Percentiles rank a stretch among this genome's conserved stretches.
phyloP scores from a whole-genome alignment of 1,284 basidiomycete genomes.

The Ustilago xerochloae region DNA sequence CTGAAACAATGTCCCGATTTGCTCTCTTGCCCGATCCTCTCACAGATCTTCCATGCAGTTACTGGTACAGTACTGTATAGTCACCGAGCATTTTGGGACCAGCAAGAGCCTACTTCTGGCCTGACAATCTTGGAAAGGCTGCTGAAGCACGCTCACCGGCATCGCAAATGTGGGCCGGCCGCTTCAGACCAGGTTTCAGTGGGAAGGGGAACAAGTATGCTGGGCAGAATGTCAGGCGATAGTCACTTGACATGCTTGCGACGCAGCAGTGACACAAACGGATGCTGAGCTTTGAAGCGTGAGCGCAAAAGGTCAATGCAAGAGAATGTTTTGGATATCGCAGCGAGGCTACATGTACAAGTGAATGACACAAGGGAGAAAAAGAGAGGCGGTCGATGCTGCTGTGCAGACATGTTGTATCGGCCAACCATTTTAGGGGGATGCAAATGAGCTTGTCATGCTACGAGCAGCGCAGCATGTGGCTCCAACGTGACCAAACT shows the following conservation, averaged over 20 bases:
- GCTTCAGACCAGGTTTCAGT: too few relatives aligned
- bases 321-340: constrained; percentile 26
- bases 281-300: background rate
- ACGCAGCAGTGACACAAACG: background rate
- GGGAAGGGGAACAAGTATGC: too few relatives aligned
- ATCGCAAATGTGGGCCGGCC: too few relatives aligned
- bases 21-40: constrained; percentile 4
- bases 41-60: background rate
- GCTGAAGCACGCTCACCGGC: too few relatives aligned
- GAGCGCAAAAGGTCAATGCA: constrained; percentile 1
- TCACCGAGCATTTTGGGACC: too few relatives aligned
- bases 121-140: too few relatives aligned
- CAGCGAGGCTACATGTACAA: constrained; percentile 49
- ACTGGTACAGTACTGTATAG: too few relatives aligned
- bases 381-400: background rate
- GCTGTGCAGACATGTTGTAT: background rate
- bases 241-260: too few relatives aligned
- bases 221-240: background rate
- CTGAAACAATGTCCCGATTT: too few relatives aligned
- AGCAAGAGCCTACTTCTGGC: too few relatives aligned
- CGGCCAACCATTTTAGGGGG: constrained; percentile 10
- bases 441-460: background rate
- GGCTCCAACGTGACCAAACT: background rate
- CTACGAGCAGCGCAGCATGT: background rate
- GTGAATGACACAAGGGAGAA: background rate